Conservation (phyloP, 2,329 filamentous ascomycete species). For the Botrytis elliptica region DNA sequence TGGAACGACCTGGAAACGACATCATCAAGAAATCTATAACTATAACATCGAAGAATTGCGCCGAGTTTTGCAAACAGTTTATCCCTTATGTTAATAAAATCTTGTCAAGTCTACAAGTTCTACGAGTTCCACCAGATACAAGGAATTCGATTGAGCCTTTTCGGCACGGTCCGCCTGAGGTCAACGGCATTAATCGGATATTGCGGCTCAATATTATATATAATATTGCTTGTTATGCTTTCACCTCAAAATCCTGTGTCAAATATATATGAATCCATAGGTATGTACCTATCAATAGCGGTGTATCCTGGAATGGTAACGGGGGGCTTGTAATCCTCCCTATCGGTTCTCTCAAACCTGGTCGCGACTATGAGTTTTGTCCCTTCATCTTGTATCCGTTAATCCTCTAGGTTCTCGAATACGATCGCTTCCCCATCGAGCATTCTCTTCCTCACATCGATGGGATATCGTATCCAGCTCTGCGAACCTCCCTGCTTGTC, state of each 20-base stretch:
- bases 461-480: background rate
- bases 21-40: background rate
- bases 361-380: background rate
- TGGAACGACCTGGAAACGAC: background rate
- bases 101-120: background rate
- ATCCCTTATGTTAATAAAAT: background rate
- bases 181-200: background rate
- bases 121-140: background rate
- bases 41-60: background rate
- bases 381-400: background rate
- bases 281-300: background rate
- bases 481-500: background rate
- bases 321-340: background rate
- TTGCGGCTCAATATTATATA: background rate
- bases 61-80: background rate
- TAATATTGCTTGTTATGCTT: background rate
- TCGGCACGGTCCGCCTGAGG: background rate
- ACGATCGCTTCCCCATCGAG: background rate
- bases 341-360: background rate
- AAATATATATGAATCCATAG: background rate
- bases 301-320: no score
- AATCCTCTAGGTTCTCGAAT: background rate
- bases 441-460: background rate
- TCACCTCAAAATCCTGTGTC: background rate
- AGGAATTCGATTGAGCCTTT: background rate